Conservation (phyloP, 148 eudicot species). For the Linanthus parryae region DNA sequence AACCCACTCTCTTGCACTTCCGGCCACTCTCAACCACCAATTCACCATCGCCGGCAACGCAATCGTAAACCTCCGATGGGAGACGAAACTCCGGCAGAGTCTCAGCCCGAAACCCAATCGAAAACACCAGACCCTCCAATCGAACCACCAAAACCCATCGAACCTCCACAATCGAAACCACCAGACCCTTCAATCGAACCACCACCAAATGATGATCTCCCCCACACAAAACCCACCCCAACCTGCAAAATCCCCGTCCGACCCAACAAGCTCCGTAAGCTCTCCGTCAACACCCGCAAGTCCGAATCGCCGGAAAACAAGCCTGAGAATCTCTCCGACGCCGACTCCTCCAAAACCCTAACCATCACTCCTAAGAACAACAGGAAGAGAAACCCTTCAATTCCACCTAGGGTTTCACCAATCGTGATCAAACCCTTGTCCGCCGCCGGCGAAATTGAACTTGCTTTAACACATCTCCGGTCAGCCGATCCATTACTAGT, state of each 20-base stretch:
- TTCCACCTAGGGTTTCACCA: conserved; percentile 12
- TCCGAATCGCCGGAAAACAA: neutral
- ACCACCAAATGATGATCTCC: conserved; percentile 3
- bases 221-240: conserved; percentile 17
- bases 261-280: conserved; percentile 40
- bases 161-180: too few species aligned
- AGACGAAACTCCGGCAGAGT: too few species aligned
- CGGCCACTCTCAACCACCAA: too few species aligned
- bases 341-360: conserved; percentile 1
- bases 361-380: conserved; percentile 12
- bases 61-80: too few species aligned
- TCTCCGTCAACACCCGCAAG: conserved; percentile 15
- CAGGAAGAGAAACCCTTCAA: conserved; percentile 15
- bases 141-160: too few species aligned
- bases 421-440: conserved; percentile 26
- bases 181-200: conserved; percentile 1
- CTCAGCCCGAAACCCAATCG: too few species aligned
- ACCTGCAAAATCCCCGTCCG: conserved; percentile 50
- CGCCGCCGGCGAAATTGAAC: conserved; percentile 21
- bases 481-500: conserved; percentile 20
- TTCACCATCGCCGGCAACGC: too few species aligned
- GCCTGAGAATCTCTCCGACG: neutral
- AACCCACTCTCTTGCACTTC: too few species aligned
- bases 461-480: conserved; percentile 28
- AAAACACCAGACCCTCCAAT: too few species aligned